Evolutionary conservation across 306 rosid genomes (phyloP).

Genomic region (Bauhinia variegata): DNA sequence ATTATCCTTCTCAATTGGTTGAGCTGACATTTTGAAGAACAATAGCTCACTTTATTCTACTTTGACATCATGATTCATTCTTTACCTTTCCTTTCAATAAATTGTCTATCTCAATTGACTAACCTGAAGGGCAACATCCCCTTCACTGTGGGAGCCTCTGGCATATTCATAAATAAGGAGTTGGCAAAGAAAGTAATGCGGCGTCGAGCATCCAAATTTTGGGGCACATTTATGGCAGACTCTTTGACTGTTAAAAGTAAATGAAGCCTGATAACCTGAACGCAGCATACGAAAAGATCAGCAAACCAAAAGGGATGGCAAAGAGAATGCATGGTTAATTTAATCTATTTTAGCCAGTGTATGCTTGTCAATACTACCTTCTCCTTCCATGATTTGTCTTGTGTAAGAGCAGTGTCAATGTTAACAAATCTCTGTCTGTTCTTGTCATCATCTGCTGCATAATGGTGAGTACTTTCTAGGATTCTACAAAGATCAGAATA

Average conservation of each 20-base stretch:
- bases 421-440: constrained; percentile 76
- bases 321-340: constrained; percentile 19
- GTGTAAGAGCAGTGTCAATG: constrained; percentile 42
- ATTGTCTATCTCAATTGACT: constrained; percentile 17
- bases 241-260: constrained; percentile 94
- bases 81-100: neutral
- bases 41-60: neutral
- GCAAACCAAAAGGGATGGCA: constrained; percentile 32
- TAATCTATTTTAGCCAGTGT: neutral
- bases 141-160: constrained; percentile 64
- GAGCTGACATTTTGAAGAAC: neutral
- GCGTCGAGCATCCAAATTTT: constrained; percentile 95
- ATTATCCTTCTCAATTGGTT: neutral
- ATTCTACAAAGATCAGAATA: constrained; percentile 54
- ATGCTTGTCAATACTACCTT: constrained; percentile 57
- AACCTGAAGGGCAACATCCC: constrained; percentile 78
- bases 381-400: constrained; percentile 57
- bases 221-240: constrained; percentile 96
- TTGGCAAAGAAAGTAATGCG: constrained; percentile 98
- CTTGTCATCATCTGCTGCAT: constrained; percentile 32
- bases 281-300: constrained; percentile 34
- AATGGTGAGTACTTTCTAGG: constrained; percentile 39
- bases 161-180: constrained; percentile 86
- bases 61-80: neutral
- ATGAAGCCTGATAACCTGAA: constrained; percentile 80